Evolutionary conservation across 495 filamentous ascomycete species (phyloP), one percentile per base, ranked within the genome.

Genomic region (Sphaerosporella brunnea): DNA sequence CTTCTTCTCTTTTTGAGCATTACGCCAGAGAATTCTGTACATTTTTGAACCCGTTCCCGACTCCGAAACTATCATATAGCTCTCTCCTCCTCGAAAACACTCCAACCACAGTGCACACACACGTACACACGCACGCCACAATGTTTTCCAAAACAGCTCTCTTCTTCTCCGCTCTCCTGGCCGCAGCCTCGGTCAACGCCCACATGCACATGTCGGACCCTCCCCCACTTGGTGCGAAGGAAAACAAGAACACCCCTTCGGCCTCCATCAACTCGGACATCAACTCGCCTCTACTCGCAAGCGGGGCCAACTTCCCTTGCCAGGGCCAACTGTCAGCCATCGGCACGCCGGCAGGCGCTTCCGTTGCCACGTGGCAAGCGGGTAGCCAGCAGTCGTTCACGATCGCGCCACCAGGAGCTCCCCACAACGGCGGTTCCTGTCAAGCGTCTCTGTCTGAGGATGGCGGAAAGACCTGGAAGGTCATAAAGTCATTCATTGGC

Each of bases 361-460:
- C 69, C 8, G 66, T 68, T 2, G 69, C 63, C 13, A 72, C 65
- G 3, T 80, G 70, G 46, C 62, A 60, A 2, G 72, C 76, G 2
- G 80, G 78, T 44, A 57, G 63, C 36, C 53, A 62, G 15, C 73
- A 78, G 64, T 69, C 73, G 54, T 68, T 81, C 62, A 70, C 66
- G 18, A 61, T 82, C 37, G 56, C 23, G 0, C 50, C 36, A 20
- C 78, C 78, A 35, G 64, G 63, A 21, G 79, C 79, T 2, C 50
- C 56, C 18, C 79, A 82, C 62, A 65, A 64, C 26, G 79, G 79
- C 30, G 79, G 79, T 15, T 72, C 67, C 18, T 84, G 79, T 60
- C 79, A 84, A 59, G 64, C 71, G 23, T 65, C 69, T 0, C 62
- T 83, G 24, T 74, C 70, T 37, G 79, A 77, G 62, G 78, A 83